phyloP scores from a whole-genome alignment of 2,329 filamentous ascomycete genomes.

The Balansia obtecta region DNA sequence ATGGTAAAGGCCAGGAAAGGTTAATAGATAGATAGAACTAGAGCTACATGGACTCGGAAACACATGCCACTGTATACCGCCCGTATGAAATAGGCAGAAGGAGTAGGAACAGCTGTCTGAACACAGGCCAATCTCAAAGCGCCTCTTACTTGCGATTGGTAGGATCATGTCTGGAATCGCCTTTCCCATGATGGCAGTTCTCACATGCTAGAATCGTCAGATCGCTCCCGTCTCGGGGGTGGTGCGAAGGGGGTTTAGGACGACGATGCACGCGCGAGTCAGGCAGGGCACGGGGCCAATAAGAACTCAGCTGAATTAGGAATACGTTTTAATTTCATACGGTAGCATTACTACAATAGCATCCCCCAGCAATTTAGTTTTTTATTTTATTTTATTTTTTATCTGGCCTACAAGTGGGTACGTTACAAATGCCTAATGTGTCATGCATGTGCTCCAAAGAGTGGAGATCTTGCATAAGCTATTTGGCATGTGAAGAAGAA shows the following conservation, averaged over 20 bases:
- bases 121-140: neutral
- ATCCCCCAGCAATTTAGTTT: no score
- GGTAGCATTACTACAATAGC: no score
- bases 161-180: neutral
- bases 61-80: neutral
- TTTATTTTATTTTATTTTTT: no score
- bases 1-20: neutral
- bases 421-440: no score
- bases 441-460: no score
- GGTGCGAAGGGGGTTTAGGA: neutral
- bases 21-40: neutral
- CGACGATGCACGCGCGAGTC: no score
- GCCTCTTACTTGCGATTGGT: neutral
- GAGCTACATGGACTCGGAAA: constrained; percentile 5
- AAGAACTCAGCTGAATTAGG: no score
- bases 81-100: neutral
- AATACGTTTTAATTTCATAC: no score
- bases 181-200: neutral
- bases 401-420: no score
- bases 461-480: neutral
- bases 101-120: no score
- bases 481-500: constrained; percentile 1
- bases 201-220: neutral
- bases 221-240: neutral
- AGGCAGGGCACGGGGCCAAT: no score